A percentile compares a stretch with the other conserved stretches of the same genome.
These are phyloP conservation scores for Plasmodium relictum DNA, from an alignment of 169 alveolate species.

Conservation along the genomic window DNA sequence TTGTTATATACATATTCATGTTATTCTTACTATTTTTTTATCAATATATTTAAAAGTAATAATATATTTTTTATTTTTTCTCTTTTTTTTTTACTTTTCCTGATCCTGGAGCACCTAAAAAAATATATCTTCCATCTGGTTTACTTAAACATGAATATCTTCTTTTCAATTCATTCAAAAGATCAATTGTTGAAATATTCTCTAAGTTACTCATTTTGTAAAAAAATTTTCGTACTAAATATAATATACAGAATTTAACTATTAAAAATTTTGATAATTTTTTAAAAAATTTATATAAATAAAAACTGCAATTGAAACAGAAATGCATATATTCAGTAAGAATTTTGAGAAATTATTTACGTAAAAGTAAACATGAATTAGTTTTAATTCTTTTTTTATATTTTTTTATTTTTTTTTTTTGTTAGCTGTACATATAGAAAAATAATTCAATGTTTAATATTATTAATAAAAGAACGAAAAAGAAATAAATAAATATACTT, in stretches of 20 bases:
- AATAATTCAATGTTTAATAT: too few species aligned
- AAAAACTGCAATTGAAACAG: too few species aligned
- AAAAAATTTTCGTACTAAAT: slow-evolving; percentile 15
- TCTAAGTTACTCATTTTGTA: slow-evolving; percentile 74
- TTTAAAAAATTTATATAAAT: too few species aligned
- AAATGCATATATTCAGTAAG: too few species aligned
- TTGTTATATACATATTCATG: slow-evolving; percentile 4
- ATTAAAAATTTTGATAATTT: not conserved
- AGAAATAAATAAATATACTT: too few species aligned
- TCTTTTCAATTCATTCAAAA: slow-evolving; percentile 81
- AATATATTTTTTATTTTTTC: slow-evolving; percentile 2
- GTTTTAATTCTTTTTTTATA: too few species aligned
- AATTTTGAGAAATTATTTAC: too few species aligned
- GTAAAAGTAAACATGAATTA: too few species aligned
- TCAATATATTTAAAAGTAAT: not conserved
- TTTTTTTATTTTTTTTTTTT: too few species aligned
- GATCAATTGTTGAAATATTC: slow-evolving; percentile 80
- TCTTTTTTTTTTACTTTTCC: slow-evolving; percentile 82
- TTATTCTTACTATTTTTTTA: not conserved
- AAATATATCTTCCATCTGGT: slow-evolving; percentile 84
- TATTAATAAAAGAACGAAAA: too few species aligned
- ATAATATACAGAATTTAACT: slow-evolving; percentile 37
- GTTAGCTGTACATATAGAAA: too few species aligned
- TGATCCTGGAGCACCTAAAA: slow-evolving; percentile 89
- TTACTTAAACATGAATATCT: slow-evolving; percentile 85